Evolutionary conservation across 1,284 basidiomycete genomes (phyloP).

Genomic region (Trametes pubescens): DNA sequence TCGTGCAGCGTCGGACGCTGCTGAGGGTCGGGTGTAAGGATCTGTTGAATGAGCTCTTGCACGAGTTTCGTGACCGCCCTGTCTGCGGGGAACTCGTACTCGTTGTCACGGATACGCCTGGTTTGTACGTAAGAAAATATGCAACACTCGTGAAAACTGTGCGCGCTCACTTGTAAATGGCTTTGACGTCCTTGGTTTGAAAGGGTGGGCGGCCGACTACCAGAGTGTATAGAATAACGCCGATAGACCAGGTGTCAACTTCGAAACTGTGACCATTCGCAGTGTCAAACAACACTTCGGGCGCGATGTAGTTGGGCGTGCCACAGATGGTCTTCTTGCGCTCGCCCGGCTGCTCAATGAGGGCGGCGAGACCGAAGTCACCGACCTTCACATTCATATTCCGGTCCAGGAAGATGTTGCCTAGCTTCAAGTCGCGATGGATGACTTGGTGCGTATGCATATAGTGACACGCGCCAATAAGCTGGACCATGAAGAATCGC

Average conservation of each 20-base stretch:
- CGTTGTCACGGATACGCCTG: constrained; percentile 92
- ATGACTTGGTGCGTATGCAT: constrained; percentile 98
- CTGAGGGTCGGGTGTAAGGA: constrained; percentile 85
- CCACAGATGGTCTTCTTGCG: constrained; percentile 99
- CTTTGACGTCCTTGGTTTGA: constrained; percentile 97
- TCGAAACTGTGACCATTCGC: constrained; percentile 98
- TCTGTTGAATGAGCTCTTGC: constrained; percentile 83
- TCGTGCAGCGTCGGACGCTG: constrained; percentile 86
- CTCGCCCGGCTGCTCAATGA: constrained; percentile 96
- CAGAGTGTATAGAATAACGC: constrained; percentile 96
- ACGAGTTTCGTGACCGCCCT: constrained; percentile 77
- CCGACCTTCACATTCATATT: constrained; percentile 97
- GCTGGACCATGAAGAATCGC: constrained; percentile 92
- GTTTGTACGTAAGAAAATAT: constrained; percentile 23
- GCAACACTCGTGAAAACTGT: not conserved
- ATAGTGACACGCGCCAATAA: constrained; percentile 95
- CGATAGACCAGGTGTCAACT: constrained; percentile 98
- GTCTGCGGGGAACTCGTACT: constrained; percentile 91
- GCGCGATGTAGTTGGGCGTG: constrained; percentile 99
- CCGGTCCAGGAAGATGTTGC: constrained; percentile 92
- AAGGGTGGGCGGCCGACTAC: constrained; percentile 95
- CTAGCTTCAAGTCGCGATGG: constrained; percentile 95
- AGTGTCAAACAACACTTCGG: constrained; percentile 96
- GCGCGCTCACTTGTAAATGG: constrained; percentile 82
- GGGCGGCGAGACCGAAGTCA: constrained; percentile 96